Evolutionary conservation across 495 filamentous ascomycete species (phyloP).

Genomic region (Haplographium delicatum): DNA sequence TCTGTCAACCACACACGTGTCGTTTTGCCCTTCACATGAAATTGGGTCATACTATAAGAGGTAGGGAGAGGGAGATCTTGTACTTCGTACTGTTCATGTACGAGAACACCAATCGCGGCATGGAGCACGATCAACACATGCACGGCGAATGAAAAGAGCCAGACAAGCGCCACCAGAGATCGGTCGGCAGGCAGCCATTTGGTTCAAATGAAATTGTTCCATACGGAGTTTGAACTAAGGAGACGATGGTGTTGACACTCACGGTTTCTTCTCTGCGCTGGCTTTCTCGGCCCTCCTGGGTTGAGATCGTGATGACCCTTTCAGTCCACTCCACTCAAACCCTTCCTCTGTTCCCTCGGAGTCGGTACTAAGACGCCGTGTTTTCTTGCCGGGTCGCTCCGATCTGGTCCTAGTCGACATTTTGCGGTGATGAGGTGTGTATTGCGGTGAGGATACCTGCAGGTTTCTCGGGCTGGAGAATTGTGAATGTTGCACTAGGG

Average conservation of each 20-base stretch:
- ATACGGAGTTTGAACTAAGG: too few species aligned
- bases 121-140: too few species aligned
- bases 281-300: conserved; percentile 1
- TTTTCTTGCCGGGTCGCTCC: conserved; percentile 36
- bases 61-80: too few species aligned
- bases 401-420: conserved; percentile 4
- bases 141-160: too few species aligned
- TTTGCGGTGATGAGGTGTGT: conserved; percentile 2
- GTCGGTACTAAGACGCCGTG: conserved; percentile 39
- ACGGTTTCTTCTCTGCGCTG: conserved; percentile 11
- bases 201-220: too few species aligned
- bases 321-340: conserved; percentile 29
- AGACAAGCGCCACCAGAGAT: background rate
- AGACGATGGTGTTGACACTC: conserved; percentile 12
- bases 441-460: background rate
- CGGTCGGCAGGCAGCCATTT: too few species aligned
- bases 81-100: too few species aligned
- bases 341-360: conserved; percentile 33
- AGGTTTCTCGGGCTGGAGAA: too few species aligned
- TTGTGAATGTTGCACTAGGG: too few species aligned
- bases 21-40: too few species aligned
- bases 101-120: too few species aligned
- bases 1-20: background rate
- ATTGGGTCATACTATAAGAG: too few species aligned
- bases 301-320: conserved; percentile 1